These are phyloP conservation scores for Ceratocystis eucalypticola DNA, from an alignment of 2,329 filamentous ascomycete species.

Conservation along the genomic window DNA sequence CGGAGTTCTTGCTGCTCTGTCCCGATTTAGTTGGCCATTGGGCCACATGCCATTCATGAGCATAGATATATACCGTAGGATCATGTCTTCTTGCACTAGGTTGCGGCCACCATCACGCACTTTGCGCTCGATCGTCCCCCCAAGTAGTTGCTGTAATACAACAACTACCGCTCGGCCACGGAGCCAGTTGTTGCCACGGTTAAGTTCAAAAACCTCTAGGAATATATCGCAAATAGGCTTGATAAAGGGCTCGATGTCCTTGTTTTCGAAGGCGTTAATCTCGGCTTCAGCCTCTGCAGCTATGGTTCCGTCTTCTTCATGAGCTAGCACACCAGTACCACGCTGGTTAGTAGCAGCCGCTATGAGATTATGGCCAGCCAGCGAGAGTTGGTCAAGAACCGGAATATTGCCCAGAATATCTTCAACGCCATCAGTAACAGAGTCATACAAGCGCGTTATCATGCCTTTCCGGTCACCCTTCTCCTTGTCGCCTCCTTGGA, in stretches of 20 bases:
- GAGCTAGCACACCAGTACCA: slow-evolving; percentile 38
- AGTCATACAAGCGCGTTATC: slow-evolving; percentile 89
- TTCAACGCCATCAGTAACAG: slow-evolving; percentile 94
- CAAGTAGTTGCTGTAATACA: slow-evolving; percentile 86
- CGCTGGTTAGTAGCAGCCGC: slow-evolving; percentile 58
- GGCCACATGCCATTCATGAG: slow-evolving; percentile 76
- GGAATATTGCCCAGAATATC: slow-evolving; percentile 94
- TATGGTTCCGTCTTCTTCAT: slow-evolving; percentile 37
- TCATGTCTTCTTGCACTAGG: slow-evolving; percentile 61
- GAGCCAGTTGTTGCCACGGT: slow-evolving; percentile 92
- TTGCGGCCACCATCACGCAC: slow-evolving; percentile 70
- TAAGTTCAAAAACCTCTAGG: slow-evolving; percentile 86
- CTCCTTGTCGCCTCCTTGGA: slow-evolving; percentile 40
- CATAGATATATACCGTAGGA: slow-evolving; percentile 61
- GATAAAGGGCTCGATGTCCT: slow-evolving; percentile 84
- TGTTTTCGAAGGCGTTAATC: slow-evolving; percentile 80
- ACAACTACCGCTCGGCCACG: slow-evolving; percentile 91
- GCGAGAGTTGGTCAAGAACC: slow-evolving; percentile 83
- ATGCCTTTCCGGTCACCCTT: slow-evolving; percentile 58
- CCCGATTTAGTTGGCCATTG: slow-evolving; percentile 41
- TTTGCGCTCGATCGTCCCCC: slow-evolving; percentile 91
- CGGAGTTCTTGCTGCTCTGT: slow-evolving; percentile 43
- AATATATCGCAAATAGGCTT: slow-evolving; percentile 98
- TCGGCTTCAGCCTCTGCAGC: slow-evolving; percentile 78
- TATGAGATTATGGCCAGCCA: slow-evolving; percentile 82